Conservation (phyloP, 352 stramenopile genomes). For the Globisporangium paddicum region DNA sequence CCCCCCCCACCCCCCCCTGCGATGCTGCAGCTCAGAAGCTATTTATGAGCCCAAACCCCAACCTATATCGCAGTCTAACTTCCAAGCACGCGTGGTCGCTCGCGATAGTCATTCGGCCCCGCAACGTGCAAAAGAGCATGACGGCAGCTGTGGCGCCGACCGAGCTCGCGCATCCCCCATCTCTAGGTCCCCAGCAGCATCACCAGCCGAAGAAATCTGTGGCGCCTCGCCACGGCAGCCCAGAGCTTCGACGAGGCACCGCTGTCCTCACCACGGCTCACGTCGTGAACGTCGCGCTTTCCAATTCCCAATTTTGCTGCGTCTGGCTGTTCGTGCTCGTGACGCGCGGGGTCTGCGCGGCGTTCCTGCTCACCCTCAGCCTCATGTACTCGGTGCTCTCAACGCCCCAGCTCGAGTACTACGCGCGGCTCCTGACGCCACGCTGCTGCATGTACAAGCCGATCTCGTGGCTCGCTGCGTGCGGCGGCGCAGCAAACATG, state of each 20-base stretch:
- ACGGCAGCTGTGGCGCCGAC: not conserved
- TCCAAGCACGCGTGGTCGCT: not conserved
- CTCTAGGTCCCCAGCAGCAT: not conserved
- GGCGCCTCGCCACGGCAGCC: not conserved
- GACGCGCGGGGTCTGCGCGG: not conserved
- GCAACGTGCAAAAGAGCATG: not conserved
- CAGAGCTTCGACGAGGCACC: not conserved
- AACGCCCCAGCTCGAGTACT: conserved; percentile 13
- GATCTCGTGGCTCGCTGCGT: not conserved
- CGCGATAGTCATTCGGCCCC: not conserved
- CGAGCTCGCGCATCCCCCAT: not conserved
- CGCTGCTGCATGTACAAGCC: not conserved
- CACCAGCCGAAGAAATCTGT: not conserved
- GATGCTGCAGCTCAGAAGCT: not conserved
- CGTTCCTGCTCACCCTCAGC: conserved; percentile 7
- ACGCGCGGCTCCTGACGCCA: conserved; percentile 10
- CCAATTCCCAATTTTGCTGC: not conserved
- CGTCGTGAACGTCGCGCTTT: conserved; percentile 10
- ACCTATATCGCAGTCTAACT: not conserved
- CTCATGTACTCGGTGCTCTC: conserved; percentile 10
- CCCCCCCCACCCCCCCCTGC: no score
- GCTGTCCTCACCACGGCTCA: no score
- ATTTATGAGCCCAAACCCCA: not conserved
- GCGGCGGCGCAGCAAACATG: not conserved
- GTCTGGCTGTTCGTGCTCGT: conserved; percentile 6